Evolutionary conservation across 352 stramenopile species (phyloP).

Genomic region (Phytophthora aleatoria): DNA sequence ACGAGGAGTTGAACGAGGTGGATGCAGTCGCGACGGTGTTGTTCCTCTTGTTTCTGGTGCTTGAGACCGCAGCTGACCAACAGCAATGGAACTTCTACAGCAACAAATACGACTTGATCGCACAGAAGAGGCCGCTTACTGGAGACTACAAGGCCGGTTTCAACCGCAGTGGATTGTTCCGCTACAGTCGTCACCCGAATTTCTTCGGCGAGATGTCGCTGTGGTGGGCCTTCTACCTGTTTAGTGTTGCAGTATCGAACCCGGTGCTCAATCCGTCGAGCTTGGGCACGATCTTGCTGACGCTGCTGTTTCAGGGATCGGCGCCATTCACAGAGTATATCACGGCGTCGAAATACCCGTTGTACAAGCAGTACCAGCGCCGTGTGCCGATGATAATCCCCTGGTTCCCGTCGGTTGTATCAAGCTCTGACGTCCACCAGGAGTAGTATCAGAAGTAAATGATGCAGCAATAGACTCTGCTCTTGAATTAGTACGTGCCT

Average conservation of each 20-base stretch:
- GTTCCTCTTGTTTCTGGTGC: slow-evolving; percentile 71
- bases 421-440: neutral
- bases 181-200: slow-evolving; percentile 93
- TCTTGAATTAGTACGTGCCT: no score
- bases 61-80: slow-evolving; percentile 92
- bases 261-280: slow-evolving; percentile 72
- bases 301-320: slow-evolving; percentile 91
- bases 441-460: slow-evolving; percentile 9
- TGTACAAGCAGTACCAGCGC: slow-evolving; percentile 89
- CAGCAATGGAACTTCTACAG: slow-evolving; percentile 93
- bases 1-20: slow-evolving; percentile 50
- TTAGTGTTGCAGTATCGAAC: slow-evolving; percentile 71
- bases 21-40: slow-evolving; percentile 67
- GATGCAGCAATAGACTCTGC: no score
- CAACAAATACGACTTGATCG: slow-evolving; percentile 78
- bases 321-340: slow-evolving; percentile 91
- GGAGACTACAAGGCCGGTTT: slow-evolving; percentile 76
- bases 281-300: slow-evolving; percentile 79
- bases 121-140: slow-evolving; percentile 59
- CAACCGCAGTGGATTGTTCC: slow-evolving; percentile 89
- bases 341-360: slow-evolving; percentile 88
- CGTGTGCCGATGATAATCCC: slow-evolving; percentile 68
- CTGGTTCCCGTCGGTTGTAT: slow-evolving; percentile 15
- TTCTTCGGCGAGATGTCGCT: slow-evolving; percentile 92
- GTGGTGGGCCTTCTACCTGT: slow-evolving; percentile 93